Base-by-base conservation (phyloP, 768 basidiomycete species). In the Trametopsis cervina region DNA sequence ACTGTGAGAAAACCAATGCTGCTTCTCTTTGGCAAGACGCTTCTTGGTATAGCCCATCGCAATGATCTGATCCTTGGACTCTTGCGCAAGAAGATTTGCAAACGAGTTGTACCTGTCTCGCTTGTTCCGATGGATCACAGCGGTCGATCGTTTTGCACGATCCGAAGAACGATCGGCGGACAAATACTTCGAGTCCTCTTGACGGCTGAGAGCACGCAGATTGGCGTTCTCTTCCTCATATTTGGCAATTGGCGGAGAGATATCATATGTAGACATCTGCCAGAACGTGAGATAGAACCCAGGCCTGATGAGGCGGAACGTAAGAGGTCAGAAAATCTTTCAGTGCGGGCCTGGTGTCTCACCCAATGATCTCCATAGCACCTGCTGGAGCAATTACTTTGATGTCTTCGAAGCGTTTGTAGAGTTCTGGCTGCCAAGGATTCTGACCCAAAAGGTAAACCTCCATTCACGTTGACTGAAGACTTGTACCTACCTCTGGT, bases 211-310 rank as follows among this genome's bases (percentile, higher is more conserved):
- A 3, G 74, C 66, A 29, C 78, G 74, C 24, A 89, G 63, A 13
- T 72, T 69, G 21, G 76, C 72, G 24, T 79, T 77, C 58, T 92
- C 87, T 58, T 88, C 84, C 39, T 89, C 83, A 52, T 98, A 99
- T 50, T 78, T 79, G 4, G 78, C 60, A 15, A 75, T 71, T 0
- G 94, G 92, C 11, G 89, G 85, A 0, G 79, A 69, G 26, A 98
- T 74, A 64, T 99, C 96, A 58, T 92, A 89, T 26, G 87, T 85
- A 0, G 90, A 86, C 44, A 98, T 66, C 63, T 97, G 94, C 96
- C 96, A 99, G 69, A 97, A 99, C 2, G 94, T 92, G 40, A 89
- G 67, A 60, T 93, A 97, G 68, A 99, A 98, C 2, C 83, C 87
- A 23, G 92, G 84, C 2, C 95, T 96, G 55, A 22, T 44, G n/a